Evolutionary conservation across 768 basidiomycete species (phyloP).

Genomic region (Naganishia onofrii): DNA sequence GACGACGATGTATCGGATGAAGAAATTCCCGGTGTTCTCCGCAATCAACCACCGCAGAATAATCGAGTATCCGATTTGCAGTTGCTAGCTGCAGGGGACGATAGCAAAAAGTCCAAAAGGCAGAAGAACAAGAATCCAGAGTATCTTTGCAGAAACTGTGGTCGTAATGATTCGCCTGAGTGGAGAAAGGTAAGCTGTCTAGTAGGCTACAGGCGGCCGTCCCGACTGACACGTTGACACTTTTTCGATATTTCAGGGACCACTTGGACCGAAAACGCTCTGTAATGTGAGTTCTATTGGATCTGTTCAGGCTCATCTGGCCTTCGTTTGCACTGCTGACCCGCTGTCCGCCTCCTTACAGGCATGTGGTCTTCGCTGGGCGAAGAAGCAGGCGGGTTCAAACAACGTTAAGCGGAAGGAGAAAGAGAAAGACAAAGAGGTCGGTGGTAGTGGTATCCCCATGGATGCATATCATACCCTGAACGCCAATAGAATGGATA

Average conservation of each 20-base stretch:
- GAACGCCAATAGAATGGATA: constrained; percentile 20
- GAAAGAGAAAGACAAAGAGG: constrained; percentile 26
- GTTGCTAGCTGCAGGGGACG: constrained; percentile 9
- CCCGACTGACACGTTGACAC: too few relatives aligned
- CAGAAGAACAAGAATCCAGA: constrained; percentile 34
- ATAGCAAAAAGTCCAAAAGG: constrained; percentile 36
- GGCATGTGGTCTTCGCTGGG: constrained; percentile 88
- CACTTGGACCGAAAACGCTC: constrained; percentile 90
- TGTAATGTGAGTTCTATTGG: constrained; percentile 66
- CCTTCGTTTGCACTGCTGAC: background rate
- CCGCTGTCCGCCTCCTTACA: constrained; percentile 21
- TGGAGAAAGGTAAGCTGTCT: constrained; percentile 77
- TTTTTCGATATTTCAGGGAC: constrained; percentile 58
- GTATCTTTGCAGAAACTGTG: constrained; percentile 73
- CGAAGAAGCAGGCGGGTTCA: constrained; percentile 60
- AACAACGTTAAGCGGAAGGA: constrained; percentile 30
- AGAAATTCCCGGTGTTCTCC: constrained; percentile 9
- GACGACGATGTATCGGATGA: constrained; percentile 19
- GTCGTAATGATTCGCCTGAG: constrained; percentile 92
- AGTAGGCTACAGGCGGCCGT: too few relatives aligned
- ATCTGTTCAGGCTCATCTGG: too few relatives aligned
- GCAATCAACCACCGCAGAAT: constrained; percentile 7
- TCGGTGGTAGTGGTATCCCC: background rate
- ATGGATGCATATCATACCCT: constrained; percentile 8
- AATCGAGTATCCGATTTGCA: constrained; percentile 22